Conservation (phyloP, 352 stramenopile genomes). For the Globisporangium iwayamae region DNA sequence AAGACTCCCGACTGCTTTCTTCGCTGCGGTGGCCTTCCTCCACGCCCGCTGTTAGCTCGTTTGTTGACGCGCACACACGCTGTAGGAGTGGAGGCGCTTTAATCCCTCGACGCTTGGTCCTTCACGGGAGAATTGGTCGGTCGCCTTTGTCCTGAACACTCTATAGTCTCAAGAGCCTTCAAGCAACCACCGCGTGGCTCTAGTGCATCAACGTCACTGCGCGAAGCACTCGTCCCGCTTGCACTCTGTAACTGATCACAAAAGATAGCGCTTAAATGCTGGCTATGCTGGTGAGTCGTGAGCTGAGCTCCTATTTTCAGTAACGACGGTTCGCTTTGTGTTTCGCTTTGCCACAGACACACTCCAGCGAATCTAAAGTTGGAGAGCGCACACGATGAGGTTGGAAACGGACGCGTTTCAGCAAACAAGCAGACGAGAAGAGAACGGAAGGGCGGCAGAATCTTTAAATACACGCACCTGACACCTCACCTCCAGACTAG, state of each 20-base stretch:
- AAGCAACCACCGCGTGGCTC: slow-evolving; percentile 6
- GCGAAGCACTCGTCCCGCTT: neutral
- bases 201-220: slow-evolving; percentile 5
- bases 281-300: neutral
- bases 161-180: slow-evolving; percentile 1
- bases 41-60: neutral
- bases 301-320: slow-evolving; percentile 3
- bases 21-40: neutral
- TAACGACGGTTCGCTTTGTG: slow-evolving; percentile 1
- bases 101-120: neutral
- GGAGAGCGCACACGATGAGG: neutral
- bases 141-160: neutral
- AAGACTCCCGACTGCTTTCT: slow-evolving; percentile 10
- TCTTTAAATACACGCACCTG: slow-evolving; percentile 2
- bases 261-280: neutral
- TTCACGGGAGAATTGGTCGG: slow-evolving; percentile 1
- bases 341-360: slow-evolving; percentile 6
- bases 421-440: neutral
- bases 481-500: neutral
- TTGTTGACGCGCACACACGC: neutral
- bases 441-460: neutral
- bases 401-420: slow-evolving; percentile 8
- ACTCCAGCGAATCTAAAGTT: slow-evolving; percentile 4
- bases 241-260: slow-evolving; percentile 14
- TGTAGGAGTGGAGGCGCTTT: neutral